Percentiles rank a stretch among this genome's conserved stretches.
Evolutionary conservation across 805 yeast genomes (phyloP).

Genomic region (Ogataea allantospora): DNA sequence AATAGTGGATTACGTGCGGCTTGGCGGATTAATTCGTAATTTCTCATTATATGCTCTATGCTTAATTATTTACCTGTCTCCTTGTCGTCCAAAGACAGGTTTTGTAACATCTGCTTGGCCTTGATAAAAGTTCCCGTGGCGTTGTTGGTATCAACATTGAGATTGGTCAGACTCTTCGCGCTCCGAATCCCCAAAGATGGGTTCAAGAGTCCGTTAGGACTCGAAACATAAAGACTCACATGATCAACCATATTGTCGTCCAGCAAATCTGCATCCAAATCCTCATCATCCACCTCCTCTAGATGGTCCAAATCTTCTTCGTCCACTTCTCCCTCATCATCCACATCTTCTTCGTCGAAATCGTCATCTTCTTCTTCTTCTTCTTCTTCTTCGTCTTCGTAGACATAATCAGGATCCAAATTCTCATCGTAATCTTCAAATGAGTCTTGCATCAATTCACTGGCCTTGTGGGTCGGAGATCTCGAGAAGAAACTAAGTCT

Average conservation of each 20-base stretch:
- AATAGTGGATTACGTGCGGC: too few relatives aligned
- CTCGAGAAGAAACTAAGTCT: conserved; percentile 21
- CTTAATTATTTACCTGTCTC: not conserved
- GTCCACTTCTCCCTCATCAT: conserved; percentile 31
- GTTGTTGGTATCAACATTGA: conserved; percentile 16
- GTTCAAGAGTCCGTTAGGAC: conserved; percentile 4
- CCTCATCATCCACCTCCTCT: conserved; percentile 28
- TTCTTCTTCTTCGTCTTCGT: conserved; percentile 25
- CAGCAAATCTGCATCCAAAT: conserved; percentile 15
- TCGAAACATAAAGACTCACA: conserved; percentile 4
- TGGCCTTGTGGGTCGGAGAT: conserved; percentile 19
- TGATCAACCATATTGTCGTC: conserved; percentile 13
- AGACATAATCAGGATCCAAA: conserved; percentile 35
- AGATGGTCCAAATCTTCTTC: conserved; percentile 32
- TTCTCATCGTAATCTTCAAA: conserved; percentile 31
- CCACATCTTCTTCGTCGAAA: conserved; percentile 29
- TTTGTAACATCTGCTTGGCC: conserved; percentile 24
- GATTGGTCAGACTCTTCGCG: conserved; percentile 14
- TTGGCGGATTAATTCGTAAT: conserved; percentile 1
- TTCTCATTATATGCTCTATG: conserved; percentile 4
- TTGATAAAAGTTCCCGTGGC: conserved; percentile 27
- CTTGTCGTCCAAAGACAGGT: conserved; percentile 16
- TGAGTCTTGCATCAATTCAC: conserved; percentile 22
- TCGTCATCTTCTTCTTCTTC: conserved; percentile 30
- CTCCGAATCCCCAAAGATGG: conserved; percentile 16